Evolutionary conservation across 192 early-diverging fungal genomes (phyloP).

Genomic region (Gaertneriomyces sp.): DNA sequence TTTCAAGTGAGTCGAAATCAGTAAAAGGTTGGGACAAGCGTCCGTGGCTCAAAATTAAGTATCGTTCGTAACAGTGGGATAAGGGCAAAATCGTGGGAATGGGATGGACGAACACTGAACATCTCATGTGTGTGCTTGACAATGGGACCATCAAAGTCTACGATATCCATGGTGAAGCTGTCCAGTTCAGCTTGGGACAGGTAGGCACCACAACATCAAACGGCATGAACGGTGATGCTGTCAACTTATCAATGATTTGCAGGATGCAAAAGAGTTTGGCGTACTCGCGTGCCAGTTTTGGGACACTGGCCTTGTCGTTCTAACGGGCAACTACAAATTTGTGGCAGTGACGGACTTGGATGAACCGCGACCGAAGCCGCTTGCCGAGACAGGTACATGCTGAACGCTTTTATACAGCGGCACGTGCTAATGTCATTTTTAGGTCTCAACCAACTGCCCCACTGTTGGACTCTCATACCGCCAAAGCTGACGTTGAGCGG

Average conservation of each 20-base stretch:
- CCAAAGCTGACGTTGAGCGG: slow-evolving; percentile 81
- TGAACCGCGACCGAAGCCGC: slow-evolving; percentile 73
- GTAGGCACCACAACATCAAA: slow-evolving; percentile 29
- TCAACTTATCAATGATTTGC: slow-evolving; percentile 8
- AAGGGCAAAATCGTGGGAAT: slow-evolving; percentile 84
- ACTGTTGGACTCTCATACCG: slow-evolving; percentile 85
- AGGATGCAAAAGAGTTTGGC: slow-evolving; percentile 77
- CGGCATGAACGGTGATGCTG: background rate
- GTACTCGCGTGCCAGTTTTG: slow-evolving; percentile 85
- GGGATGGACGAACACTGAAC: slow-evolving; percentile 86
- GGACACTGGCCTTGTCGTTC: slow-evolving; percentile 87
- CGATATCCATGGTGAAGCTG: slow-evolving; percentile 75
- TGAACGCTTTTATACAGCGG: background rate
- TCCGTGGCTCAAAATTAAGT: background rate
- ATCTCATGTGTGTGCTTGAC: slow-evolving; percentile 83
- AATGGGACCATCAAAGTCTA: slow-evolving; percentile 80
- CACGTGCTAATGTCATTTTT: slow-evolving; percentile 3
- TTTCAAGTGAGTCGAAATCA: slow-evolving; percentile 59
- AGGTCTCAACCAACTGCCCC: slow-evolving; percentile 64
- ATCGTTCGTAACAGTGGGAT: slow-evolving; percentile 62
- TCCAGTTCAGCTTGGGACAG: slow-evolving; percentile 76
- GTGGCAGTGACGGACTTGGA: slow-evolving; percentile 80
- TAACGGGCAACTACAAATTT: slow-evolving; percentile 77
- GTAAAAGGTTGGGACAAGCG: background rate
- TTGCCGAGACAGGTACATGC: slow-evolving; percentile 65